Conservation (phyloP, 192 early-diverging fungal species). For the Coemansia sp. region DNA sequence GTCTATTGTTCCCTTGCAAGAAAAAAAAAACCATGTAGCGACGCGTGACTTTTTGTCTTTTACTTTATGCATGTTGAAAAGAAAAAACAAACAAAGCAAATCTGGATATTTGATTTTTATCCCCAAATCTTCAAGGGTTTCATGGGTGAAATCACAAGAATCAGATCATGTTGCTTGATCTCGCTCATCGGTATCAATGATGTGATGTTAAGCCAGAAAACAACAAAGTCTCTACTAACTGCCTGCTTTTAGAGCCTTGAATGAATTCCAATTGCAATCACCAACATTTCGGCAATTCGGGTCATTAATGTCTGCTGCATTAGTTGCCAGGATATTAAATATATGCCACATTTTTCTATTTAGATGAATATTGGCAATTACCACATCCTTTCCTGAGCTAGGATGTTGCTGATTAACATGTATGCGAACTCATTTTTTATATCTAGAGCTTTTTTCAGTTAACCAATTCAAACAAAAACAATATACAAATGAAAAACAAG, state of each 20-base stretch:
- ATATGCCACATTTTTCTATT: constrained; percentile 24
- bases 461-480: neutral
- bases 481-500: neutral
- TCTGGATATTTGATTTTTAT: no score
- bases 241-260: constrained; percentile 19
- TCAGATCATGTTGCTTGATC: no score
- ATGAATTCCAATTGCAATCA: constrained; percentile 38
- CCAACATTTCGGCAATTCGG: constrained; percentile 10
- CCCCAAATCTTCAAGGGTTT: no score
- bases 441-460: neutral
- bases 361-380: constrained; percentile 23
- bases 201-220: no score
- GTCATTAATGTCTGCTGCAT: neutral
- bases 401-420: constrained; percentile 12
- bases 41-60: no score
- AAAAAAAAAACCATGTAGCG: no score
- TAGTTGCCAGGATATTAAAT: constrained; percentile 24
- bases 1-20: no score
- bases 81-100: no score
- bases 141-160: no score
- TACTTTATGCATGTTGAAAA: no score
- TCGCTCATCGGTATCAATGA: no score
- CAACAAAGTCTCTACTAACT: neutral
- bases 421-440: neutral
- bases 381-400: constrained; percentile 24